phyloP scores from a whole-genome alignment of 2,329 filamentous ascomycete species.

The Fusarium piperis region DNA sequence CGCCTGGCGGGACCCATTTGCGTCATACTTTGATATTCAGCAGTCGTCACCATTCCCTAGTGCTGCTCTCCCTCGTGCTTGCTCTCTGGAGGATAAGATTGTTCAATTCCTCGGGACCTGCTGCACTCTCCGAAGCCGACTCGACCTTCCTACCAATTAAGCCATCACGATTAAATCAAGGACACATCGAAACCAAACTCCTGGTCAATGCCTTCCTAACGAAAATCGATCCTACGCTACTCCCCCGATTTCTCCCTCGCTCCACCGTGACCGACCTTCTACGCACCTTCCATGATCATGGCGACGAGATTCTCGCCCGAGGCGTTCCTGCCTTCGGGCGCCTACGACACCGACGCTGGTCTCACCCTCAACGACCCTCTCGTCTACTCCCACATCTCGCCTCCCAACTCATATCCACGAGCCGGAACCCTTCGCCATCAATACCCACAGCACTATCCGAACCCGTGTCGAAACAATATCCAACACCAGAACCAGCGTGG shows the following conservation, averaged over 20 bases:
- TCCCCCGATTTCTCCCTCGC: conserved; percentile 29
- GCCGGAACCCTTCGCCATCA: conserved; percentile 34
- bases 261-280: conserved; percentile 14
- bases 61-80: conserved; percentile 14
- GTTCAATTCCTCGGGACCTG: not conserved
- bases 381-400: conserved; percentile 27
- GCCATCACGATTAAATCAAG: conserved; percentile 4
- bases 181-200: conserved; percentile 2
- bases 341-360: conserved; percentile 35
- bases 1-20: conserved; percentile 35
- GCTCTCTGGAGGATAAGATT: conserved; percentile 6
- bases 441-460: conserved; percentile 35
- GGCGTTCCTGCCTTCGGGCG: conserved; percentile 43
- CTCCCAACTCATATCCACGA: conserved; percentile 33
- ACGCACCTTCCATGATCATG: conserved; percentile 35
- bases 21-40: conserved; percentile 38
- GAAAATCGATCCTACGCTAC: conserved; percentile 17
- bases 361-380: conserved; percentile 31
- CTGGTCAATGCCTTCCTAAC: conserved; percentile 35
- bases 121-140: not conserved
- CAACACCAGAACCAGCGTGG: conserved; percentile 29
- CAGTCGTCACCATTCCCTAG: conserved; percentile 13
- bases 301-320: conserved; percentile 39
- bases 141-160: not conserved
- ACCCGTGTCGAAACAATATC: conserved; percentile 26